Percentiles rank a stretch among this genome's conserved stretches.
Evolutionary conservation across 148 eudicot genomes (phyloP).

Genomic region (Heliosperma pusillum): DNA sequence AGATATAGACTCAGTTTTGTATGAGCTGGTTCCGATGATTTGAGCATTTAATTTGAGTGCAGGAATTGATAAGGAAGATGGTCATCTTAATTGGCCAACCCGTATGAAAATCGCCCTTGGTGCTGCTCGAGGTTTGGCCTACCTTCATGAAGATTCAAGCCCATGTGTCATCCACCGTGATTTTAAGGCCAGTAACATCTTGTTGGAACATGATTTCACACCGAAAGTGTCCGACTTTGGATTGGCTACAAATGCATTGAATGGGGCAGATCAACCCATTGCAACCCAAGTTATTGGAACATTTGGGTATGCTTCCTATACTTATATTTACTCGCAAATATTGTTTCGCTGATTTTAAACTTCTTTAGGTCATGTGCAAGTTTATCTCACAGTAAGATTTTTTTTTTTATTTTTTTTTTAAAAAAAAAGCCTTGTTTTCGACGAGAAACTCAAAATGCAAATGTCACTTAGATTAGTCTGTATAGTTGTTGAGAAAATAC

Average conservation of each 20-base stretch:
- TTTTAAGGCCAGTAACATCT: conserved; percentile 95
- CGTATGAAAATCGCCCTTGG: conserved; percentile 93
- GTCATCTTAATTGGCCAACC: conserved; percentile 80
- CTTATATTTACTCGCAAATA: neutral
- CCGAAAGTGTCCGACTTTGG: conserved; percentile 98
- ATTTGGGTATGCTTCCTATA: conserved; percentile 63
- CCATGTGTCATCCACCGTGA: conserved; percentile 98
- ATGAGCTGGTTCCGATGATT: no score
- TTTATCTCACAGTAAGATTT: no score
- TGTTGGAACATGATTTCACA: conserved; percentile 84
- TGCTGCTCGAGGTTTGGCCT: conserved; percentile 92
- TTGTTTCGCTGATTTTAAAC: neutral
- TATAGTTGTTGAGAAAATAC: no score
- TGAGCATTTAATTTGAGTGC: neutral
- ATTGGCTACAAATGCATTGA: conserved; percentile 73
- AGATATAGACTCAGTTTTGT: no score
- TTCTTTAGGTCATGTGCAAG: neutral
- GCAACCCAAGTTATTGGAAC: conserved; percentile 97
- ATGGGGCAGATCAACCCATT: conserved; percentile 64
- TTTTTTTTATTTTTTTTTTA: no score
- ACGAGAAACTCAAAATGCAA: no score
- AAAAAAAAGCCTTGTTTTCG: neutral
- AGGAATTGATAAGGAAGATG: conserved; percentile 65
- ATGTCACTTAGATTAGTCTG: no score
- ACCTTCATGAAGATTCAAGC: conserved; percentile 94